These are phyloP conservation scores for Pseudocercospora cruenta DNA, from an alignment of 2,329 filamentous ascomycete species.

Conservation along the genomic window DNA sequence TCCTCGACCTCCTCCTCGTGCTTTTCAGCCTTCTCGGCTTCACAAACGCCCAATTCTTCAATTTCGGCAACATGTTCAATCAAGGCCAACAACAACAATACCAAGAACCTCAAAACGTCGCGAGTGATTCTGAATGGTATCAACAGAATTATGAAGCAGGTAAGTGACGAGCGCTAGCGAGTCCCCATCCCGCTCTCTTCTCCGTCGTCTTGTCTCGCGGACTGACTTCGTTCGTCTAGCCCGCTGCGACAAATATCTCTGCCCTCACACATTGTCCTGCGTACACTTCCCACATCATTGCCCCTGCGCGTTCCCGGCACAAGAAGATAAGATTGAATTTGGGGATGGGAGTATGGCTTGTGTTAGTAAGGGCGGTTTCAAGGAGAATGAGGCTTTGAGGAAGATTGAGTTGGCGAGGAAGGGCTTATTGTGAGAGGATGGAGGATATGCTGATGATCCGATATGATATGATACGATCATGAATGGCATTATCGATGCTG, in stretches of 20 bases:
- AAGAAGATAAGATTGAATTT: slow-evolving; percentile 70
- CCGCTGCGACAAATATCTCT: slow-evolving; percentile 91
- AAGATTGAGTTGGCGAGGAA: slow-evolving; percentile 82
- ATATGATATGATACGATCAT: background rate
- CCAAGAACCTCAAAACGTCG: slow-evolving; percentile 73
- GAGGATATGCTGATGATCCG: background rate
- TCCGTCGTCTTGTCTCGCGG: too few species aligned
- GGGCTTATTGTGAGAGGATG: slow-evolving; percentile 63
- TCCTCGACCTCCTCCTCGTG: slow-evolving; percentile 51
- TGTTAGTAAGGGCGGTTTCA: slow-evolving; percentile 74
- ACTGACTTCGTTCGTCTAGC: slow-evolving; percentile 55
- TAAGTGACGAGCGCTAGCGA: slow-evolving; percentile 41
- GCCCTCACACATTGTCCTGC: slow-evolving; percentile 90
- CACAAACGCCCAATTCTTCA: slow-evolving; percentile 82
- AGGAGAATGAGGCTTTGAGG: slow-evolving; percentile 68
- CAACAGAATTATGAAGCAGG: slow-evolving; percentile 69
- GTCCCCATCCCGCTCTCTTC: background rate
- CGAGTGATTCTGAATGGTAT: slow-evolving; percentile 83
- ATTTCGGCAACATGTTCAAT: slow-evolving; percentile 93
- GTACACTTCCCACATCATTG: slow-evolving; percentile 97
- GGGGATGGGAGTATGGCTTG: slow-evolving; percentile 74
- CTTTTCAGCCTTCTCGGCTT: slow-evolving; percentile 57
- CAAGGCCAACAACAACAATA: slow-evolving; percentile 56
- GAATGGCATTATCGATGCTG: background rate
- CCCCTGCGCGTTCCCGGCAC: slow-evolving; percentile 76